Conservation (phyloP, 116 monocot species). For the Papilionanthe hybrid region DNA sequence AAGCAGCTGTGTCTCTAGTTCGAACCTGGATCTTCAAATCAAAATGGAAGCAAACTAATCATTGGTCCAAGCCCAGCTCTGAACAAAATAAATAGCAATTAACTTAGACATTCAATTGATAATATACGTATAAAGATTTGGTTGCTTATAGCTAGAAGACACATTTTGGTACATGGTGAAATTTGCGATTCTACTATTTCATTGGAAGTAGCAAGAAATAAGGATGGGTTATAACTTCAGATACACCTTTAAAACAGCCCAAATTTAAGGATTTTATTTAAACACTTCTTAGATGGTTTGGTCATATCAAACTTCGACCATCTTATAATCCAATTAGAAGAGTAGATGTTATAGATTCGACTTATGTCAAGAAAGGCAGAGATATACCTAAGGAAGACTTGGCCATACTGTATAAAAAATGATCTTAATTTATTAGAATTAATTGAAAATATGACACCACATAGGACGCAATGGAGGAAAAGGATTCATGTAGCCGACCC, state of each 20-base stretch:
- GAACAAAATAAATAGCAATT: neutral
- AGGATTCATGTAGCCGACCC: too few species aligned
- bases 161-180: neutral
- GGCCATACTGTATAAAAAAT: too few species aligned
- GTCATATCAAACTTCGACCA: too few species aligned
- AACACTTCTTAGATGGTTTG: too few species aligned
- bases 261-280: neutral
- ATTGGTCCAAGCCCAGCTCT: neutral
- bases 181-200: neutral
- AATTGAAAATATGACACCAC: too few species aligned
- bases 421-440: too few species aligned
- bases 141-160: neutral
- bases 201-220: neutral
- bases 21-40: neutral
- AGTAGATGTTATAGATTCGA: too few species aligned
- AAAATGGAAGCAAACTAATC: neutral
- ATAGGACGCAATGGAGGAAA: too few species aligned
- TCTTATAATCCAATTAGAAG: too few species aligned
- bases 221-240: neutral
- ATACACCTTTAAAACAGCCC: neutral
- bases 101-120: neutral
- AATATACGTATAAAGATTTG: neutral
- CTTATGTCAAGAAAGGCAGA: too few species aligned
- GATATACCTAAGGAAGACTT: too few species aligned
- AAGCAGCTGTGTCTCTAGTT: neutral